Evolutionary conservation across 2,329 filamentous ascomycete genomes (phyloP), one percentile per base, ranked within the genome.

Genomic region (Diplodia intermedia): DNA sequence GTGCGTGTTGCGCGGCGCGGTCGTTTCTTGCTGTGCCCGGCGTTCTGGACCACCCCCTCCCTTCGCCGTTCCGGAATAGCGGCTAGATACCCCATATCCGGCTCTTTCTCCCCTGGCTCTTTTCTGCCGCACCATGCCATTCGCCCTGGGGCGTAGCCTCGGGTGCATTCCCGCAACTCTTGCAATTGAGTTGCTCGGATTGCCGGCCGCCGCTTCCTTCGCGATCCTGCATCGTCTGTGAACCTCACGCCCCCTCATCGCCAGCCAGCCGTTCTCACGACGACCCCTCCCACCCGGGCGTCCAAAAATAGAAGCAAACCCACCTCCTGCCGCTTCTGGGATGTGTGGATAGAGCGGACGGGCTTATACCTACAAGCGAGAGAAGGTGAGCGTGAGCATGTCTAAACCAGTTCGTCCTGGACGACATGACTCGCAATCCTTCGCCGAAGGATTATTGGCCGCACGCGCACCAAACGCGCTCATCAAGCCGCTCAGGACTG

Each of bases 31-130:
- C 26, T 26, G 40, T 47, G 31, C 57, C 47, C 60, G 38, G 14
- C 60, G 60, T 63, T 63, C 60, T 63, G 60, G 60, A 20, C 43
- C 43, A n/a, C 9, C 43, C 43, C 43, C 18, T 47, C 43, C 43
- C 18, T 20, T 20, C 43, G 8, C 43, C 43, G 43, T 47, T 43
- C 60, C 60, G 60, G 60, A 52, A 63, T 43, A n/a, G 60, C 60
- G 60, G 60, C 47, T 63, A 63, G 43, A 52, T 63, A 38, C 60
- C 60, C 60, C 60, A 63, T 63, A 63, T 15, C 50, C 60, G 60
- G 43, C 60, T 38, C 54, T 56, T 36, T 40, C 33, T 15, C 43
- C 43, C 43, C 43, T 47, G 43, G 43, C 43, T 47, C 43, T 47
- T 47, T 20, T 20, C 9, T 20, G 43, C 43, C 36, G 36, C 14